Percentiles rank a stretch among this genome's conserved stretches.
phyloP scores from a whole-genome alignment of 441 rosid genomes.

The Erodium trifolium region DNA sequence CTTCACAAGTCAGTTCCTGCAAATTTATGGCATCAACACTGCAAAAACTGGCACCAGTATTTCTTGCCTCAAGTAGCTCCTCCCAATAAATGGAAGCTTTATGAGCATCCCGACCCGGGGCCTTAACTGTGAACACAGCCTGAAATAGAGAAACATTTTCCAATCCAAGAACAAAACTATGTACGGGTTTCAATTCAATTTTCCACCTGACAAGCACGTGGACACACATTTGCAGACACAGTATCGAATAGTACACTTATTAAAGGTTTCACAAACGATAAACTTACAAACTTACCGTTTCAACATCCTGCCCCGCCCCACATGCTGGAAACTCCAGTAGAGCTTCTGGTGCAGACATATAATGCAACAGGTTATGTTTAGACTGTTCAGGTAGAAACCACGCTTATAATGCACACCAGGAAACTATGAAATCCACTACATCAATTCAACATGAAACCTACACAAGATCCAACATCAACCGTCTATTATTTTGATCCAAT shows the following conservation, averaged over 20 bases:
- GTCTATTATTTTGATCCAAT: too few species aligned
- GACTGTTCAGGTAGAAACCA: too few species aligned
- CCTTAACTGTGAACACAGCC: background rate
- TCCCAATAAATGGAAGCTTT: slow-evolving; percentile 1
- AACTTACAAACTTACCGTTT: background rate
- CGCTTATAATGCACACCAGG: too few species aligned
- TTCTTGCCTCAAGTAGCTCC: background rate
- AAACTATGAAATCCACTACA: too few species aligned
- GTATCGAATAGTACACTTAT: background rate
- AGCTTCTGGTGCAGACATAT: background rate
- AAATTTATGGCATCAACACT: too few species aligned
- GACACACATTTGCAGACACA: background rate
- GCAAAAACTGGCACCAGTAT: background rate
- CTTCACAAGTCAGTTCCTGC: background rate
- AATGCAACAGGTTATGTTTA: background rate
- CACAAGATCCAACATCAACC: too few species aligned
- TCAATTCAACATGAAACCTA: too few species aligned
- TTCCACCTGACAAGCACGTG: background rate
- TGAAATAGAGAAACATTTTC: background rate
- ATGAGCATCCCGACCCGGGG: background rate
- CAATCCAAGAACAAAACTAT: background rate
- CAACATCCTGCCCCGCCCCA: background rate
- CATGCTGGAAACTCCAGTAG: background rate
- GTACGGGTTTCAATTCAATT: background rate
- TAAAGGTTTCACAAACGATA: background rate